A percentile compares a stretch with the other conserved stretches of the same genome.
These are phyloP conservation scores for Penicillium sp. DNA, from an alignment of 2,329 filamentous ascomycete species.

Conservation along the genomic window DNA sequence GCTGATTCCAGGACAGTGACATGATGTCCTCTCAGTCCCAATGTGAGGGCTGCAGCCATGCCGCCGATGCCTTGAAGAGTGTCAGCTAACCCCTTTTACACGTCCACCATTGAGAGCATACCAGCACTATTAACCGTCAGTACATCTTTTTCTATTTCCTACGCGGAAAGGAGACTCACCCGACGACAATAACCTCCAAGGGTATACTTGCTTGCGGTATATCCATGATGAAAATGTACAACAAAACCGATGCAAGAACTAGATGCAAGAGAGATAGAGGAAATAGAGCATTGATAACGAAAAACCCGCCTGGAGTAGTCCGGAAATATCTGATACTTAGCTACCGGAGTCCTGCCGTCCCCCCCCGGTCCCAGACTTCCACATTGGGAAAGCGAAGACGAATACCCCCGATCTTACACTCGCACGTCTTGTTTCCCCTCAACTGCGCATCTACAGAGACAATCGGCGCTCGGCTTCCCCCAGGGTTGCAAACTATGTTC, in stretches of 20 bases:
- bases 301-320: not conserved
- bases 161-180: slow-evolving; percentile 25
- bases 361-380: slow-evolving; percentile 14
- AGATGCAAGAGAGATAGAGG: not conserved
- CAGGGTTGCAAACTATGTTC: not conserved
- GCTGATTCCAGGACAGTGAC: slow-evolving; percentile 37
- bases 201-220: slow-evolving; percentile 28
- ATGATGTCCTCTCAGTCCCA: slow-evolving; percentile 36
- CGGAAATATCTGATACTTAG: not conserved
- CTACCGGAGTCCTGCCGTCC: slow-evolving; percentile 16
- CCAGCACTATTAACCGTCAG: slow-evolving; percentile 28
- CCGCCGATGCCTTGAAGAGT: slow-evolving; percentile 35
- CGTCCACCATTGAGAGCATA: slow-evolving; percentile 16
- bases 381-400: not conserved
- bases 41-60: slow-evolving; percentile 37
- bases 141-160: not conserved
- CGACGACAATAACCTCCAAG: slow-evolving; percentile 37
- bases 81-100: not conserved
- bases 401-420: not conserved
- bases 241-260: not conserved
- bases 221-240: slow-evolving; percentile 17
- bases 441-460: not conserved
- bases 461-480: not conserved
- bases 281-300: not conserved
- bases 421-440: not conserved